Percentiles rank a stretch among this genome's conserved stretches.
phyloP scores from a whole-genome alignment of 164 flowering plant species.

The Echeveria elegans region DNA sequence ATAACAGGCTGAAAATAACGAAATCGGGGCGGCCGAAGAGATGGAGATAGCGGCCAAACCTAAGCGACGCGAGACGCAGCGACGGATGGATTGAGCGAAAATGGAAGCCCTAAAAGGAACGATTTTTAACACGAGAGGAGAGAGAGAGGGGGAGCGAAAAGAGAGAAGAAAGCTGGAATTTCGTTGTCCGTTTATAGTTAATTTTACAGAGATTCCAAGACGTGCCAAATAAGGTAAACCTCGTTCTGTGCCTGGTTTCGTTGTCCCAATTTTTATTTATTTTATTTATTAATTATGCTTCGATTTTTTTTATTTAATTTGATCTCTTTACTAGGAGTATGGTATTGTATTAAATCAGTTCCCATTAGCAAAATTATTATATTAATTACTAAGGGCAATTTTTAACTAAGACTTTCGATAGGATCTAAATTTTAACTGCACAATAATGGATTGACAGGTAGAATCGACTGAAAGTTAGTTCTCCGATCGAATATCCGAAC shows the following conservation, averaged over 20 bases:
- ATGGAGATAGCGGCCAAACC: neutral
- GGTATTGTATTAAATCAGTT: too few species aligned
- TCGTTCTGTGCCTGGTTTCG: neutral
- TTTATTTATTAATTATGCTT: too few species aligned
- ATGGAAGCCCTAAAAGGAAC: neutral
- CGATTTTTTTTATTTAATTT: too few species aligned
- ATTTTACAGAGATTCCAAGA: neutral
- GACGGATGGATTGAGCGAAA: neutral
- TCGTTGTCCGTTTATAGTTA: neutral
- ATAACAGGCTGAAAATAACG: neutral
- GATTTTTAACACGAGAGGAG: neutral
- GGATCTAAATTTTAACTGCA: too few species aligned
- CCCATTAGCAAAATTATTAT: too few species aligned
- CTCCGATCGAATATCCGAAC: too few species aligned
- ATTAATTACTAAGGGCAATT: too few species aligned
- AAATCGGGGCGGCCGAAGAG: neutral
- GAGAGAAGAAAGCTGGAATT: neutral
- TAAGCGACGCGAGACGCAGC: neutral
- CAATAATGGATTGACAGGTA: too few species aligned
- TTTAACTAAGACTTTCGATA: too few species aligned
- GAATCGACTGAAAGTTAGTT: too few species aligned
- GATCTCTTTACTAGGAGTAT: too few species aligned
- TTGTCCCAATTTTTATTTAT: neutral
- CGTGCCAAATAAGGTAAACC: neutral
- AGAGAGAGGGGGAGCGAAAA: neutral